Percentiles rank a stretch among this genome's conserved stretches.
These are phyloP conservation scores for Cruciata laevipes DNA, from an alignment of 257 asterid species.

Conservation along the genomic window DNA sequence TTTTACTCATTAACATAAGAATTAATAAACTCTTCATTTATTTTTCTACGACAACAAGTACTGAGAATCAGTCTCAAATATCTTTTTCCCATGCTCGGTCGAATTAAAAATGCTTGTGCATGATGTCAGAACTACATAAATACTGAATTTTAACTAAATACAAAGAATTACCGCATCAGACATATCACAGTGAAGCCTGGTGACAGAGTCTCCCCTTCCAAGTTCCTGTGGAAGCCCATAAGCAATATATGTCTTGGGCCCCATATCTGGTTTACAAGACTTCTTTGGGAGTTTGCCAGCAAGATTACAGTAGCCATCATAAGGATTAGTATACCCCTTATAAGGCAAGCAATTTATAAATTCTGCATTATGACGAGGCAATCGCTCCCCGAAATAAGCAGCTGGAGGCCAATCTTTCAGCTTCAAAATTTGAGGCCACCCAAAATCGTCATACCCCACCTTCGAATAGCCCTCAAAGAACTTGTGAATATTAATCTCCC, in stretches of 20 bases:
- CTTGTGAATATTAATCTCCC: conserved; percentile 11
- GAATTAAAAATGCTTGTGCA: not conserved
- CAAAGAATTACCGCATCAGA: conserved; percentile 70
- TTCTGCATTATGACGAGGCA: conserved; percentile 21
- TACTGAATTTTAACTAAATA: too few species aligned
- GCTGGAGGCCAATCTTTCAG: conserved; percentile 25
- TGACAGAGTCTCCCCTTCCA: conserved; percentile 92
- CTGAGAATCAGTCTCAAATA: not conserved
- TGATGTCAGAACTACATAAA: too few species aligned
- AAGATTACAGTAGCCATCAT: conserved; percentile 55
- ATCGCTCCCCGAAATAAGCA: conserved; percentile 12
- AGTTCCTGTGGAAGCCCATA: conserved; percentile 73
- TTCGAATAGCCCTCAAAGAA: conserved; percentile 17
- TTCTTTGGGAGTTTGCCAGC: conserved; percentile 50
- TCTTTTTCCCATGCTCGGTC: not conserved
- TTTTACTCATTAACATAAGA: not conserved
- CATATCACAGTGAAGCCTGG: conserved; percentile 85
- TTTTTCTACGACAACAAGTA: not conserved
- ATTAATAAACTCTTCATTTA: not conserved
- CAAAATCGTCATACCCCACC: conserved; percentile 4
- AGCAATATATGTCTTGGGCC: conserved; percentile 93
- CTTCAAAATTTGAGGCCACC: conserved; percentile 18
- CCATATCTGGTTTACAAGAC: conserved; percentile 73
- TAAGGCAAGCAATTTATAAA: conserved; percentile 58
- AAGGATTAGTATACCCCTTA: conserved; percentile 73